Conservation (phyloP, 805 yeast genomes). For the Hermanozyma aechmeae region DNA sequence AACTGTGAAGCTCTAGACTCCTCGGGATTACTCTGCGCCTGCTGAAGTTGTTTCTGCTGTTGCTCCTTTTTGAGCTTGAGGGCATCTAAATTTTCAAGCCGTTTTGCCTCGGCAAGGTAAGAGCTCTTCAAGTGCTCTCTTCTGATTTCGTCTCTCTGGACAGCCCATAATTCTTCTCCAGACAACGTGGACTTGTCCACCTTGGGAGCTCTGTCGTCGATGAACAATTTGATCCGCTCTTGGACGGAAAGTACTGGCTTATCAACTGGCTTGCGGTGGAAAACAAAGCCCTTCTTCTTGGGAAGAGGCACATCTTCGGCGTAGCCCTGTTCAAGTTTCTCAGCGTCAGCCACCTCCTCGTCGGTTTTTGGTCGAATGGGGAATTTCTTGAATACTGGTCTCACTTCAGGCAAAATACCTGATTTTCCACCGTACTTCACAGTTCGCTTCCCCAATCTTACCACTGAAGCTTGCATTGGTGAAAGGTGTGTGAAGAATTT, state of each 20-base stretch:
- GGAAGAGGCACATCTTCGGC: slow-evolving; percentile 69
- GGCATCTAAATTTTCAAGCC: slow-evolving; percentile 30
- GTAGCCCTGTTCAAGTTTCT: slow-evolving; percentile 48
- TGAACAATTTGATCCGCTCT: slow-evolving; percentile 47
- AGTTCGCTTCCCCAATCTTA: slow-evolving; percentile 42
- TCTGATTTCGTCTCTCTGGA: slow-evolving; percentile 55
- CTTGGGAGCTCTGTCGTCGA: slow-evolving; percentile 31
- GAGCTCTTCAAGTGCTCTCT: slow-evolving; percentile 62
- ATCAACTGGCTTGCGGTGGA: slow-evolving; percentile 45
- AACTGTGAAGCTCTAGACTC: slow-evolving; percentile 47
- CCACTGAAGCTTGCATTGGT: too few relatives aligned
- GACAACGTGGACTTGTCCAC: slow-evolving; percentile 23
- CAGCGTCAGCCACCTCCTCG: slow-evolving; percentile 31
- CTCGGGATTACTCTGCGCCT: slow-evolving; percentile 24
- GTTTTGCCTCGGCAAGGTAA: slow-evolving; percentile 42
- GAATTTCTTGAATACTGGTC: slow-evolving; percentile 59
- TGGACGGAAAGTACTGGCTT: slow-evolving; percentile 51
- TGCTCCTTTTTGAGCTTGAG: slow-evolving; percentile 18
- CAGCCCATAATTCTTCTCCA: slow-evolving; percentile 35
- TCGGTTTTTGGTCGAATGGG: slow-evolving; percentile 47
- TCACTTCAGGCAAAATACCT: slow-evolving; percentile 73
- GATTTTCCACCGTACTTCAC: slow-evolving; percentile 55
- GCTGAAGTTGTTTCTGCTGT: slow-evolving; percentile 15
- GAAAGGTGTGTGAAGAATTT: too few relatives aligned
- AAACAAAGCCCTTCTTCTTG: slow-evolving; percentile 33